A percentile compares a stretch with the other conserved stretches of the same genome.
phyloP scores from a whole-genome alignment of 257 asterid species.

The Plantago major region DNA sequence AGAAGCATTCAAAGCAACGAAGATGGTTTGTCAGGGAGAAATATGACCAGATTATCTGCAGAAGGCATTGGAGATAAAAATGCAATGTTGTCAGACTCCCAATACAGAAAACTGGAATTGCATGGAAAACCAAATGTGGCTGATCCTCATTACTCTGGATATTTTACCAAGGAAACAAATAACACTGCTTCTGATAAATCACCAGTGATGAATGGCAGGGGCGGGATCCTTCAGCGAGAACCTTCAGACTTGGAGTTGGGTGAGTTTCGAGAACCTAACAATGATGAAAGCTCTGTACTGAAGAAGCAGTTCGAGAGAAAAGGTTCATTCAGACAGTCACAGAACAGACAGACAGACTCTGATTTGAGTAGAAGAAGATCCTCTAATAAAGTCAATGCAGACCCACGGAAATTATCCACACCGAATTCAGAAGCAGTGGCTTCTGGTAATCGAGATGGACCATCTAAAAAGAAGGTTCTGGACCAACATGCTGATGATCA shows the following conservation, averaged over 20 bases:
- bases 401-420: constrained; percentile 46
- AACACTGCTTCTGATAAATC: constrained; percentile 35
- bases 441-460: constrained; percentile 43
- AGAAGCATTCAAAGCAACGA: constrained; percentile 43
- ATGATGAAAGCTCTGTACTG: constrained; percentile 47
- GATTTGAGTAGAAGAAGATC: constrained; percentile 50
- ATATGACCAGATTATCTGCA: constrained; percentile 28
- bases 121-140: constrained; percentile 38
- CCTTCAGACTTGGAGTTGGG: constrained; percentile 87
- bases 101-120: constrained; percentile 35
- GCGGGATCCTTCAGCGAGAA: constrained; percentile 59
- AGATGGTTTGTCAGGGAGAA: constrained; percentile 35
- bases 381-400: constrained; percentile 39
- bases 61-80: constrained; percentile 48
- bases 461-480: constrained; percentile 47
- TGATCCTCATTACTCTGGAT: constrained; percentile 31
- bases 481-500: constrained; percentile 46
- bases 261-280: constrained; percentile 74
- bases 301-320: constrained; percentile 53
- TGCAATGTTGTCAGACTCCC: constrained; percentile 33
- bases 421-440: constrained; percentile 34
- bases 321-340: constrained; percentile 48
- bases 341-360: constrained; percentile 40
- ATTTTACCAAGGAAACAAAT: constrained; percentile 49
- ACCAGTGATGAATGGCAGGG: constrained; percentile 49